A percentile compares a stretch with the other conserved stretches of the same genome.
Evolutionary conservation across 805 yeast species (phyloP).

Genomic region (Yamadazyma laniorum): DNA sequence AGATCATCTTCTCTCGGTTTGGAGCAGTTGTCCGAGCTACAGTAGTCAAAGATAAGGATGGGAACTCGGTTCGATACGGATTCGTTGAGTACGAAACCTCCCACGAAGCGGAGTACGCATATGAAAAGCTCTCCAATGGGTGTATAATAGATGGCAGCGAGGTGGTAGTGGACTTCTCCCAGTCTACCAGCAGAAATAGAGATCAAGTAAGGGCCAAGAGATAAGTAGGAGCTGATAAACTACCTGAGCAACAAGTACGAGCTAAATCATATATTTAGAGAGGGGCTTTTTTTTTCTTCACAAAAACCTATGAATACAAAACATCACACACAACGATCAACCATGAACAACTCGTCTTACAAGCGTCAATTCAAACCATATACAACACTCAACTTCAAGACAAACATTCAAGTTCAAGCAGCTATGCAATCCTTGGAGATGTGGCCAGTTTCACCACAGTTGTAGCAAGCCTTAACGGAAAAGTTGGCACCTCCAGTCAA

Average conservation of each 20-base stretch:
- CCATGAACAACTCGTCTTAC: neutral
- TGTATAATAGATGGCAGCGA: conserved; percentile 63
- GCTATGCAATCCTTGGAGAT: conserved; percentile 72
- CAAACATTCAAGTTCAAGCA: too few relatives aligned
- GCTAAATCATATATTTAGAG: neutral
- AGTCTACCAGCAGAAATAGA: conserved; percentile 33
- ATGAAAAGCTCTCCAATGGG: conserved; percentile 53
- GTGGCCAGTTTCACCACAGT: conserved; percentile 80
- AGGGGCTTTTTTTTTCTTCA: neutral
- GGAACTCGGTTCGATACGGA: conserved; percentile 57
- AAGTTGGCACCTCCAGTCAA: conserved; percentile 48
- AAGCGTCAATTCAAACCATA: neutral
- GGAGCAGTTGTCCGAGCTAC: conserved; percentile 55
- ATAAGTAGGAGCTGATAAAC: too few relatives aligned
- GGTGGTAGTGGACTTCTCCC: conserved; percentile 68
- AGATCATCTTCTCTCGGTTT: conserved; percentile 58
- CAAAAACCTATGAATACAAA: conserved; percentile 5
- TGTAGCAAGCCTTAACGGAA: conserved; percentile 62
- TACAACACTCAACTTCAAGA: neutral
- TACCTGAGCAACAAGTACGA: too few relatives aligned
- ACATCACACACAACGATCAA: neutral
- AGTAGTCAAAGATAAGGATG: conserved; percentile 49
- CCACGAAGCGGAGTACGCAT: conserved; percentile 59
- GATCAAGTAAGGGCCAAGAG: too few relatives aligned
- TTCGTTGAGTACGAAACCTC: conserved; percentile 55